phyloP scores from a whole-genome alignment of 192 early-diverging fungal genomes.

The Coemansia sp. region DNA sequence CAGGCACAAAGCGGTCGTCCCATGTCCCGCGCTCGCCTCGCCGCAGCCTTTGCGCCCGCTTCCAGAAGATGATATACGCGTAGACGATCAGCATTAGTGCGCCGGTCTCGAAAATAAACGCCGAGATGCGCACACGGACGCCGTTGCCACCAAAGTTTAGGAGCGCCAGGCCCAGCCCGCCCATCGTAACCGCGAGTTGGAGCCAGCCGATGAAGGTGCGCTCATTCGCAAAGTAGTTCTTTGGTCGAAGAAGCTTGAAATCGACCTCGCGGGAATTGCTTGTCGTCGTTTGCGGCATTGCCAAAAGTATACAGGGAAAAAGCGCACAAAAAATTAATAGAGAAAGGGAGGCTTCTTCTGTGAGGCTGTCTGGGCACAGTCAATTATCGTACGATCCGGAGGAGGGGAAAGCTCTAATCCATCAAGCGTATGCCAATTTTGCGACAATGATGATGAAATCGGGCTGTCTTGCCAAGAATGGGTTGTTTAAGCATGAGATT shows the following conservation, averaged over 20 bases:
- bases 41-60: conserved; percentile 47
- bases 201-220: conserved; percentile 85
- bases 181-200: conserved; percentile 68
- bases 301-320: neutral
- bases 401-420: neutral
- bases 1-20: conserved; percentile 51
- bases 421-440: no score
- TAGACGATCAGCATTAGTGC: conserved; percentile 56
- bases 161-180: conserved; percentile 67
- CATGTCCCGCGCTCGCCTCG: conserved; percentile 56
- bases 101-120: conserved; percentile 53
- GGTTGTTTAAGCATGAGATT: no score
- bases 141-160: conserved; percentile 65
- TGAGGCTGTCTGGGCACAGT: neutral
- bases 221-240: conserved; percentile 90
- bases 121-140: conserved; percentile 51
- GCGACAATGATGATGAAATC: no score
- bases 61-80: conserved; percentile 54
- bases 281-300: conserved; percentile 23
- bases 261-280: conserved; percentile 29
- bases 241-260: conserved; percentile 59
- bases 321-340: neutral
- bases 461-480: no score
- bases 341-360: neutral
- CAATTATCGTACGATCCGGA: neutral